A percentile compares a stretch with the other conserved stretches of the same genome.
Evolutionary conservation across 306 rosid species (phyloP).

Genomic region (Coriaria nepalensis): DNA sequence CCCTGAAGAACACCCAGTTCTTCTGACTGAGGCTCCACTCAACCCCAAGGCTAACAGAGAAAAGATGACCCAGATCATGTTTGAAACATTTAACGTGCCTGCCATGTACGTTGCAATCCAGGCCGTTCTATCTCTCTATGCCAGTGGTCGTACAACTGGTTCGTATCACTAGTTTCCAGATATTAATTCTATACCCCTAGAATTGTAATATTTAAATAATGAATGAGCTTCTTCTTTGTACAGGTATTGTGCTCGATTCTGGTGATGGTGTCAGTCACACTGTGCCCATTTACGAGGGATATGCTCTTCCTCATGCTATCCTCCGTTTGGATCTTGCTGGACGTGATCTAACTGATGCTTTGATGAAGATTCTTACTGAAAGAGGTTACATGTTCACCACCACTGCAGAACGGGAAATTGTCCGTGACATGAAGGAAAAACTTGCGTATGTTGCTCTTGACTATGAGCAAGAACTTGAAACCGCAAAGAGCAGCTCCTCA

Average conservation of each 20-base stretch:
- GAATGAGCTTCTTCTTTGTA: background rate
- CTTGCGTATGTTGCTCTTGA: slow-evolving; percentile 36
- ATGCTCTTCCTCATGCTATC: slow-evolving; percentile 30
- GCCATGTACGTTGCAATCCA: slow-evolving; percentile 36
- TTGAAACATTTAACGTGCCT: slow-evolving; percentile 32
- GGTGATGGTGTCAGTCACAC: slow-evolving; percentile 36
- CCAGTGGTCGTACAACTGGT: slow-evolving; percentile 38
- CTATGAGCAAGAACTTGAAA: slow-evolving; percentile 30
- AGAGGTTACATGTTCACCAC: slow-evolving; percentile 31
- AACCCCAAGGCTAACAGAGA: too few species aligned
- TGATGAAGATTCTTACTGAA: slow-evolving; percentile 34
- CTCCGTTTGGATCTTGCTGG: slow-evolving; percentile 36
- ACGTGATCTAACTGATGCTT: slow-evolving; percentile 29
- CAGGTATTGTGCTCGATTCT: slow-evolving; percentile 33
- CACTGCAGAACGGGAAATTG: slow-evolving; percentile 37
- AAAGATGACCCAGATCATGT: slow-evolving; percentile 36
- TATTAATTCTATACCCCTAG: background rate
- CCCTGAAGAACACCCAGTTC: too few species aligned
- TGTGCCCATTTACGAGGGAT: slow-evolving; percentile 29
- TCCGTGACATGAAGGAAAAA: slow-evolving; percentile 33
- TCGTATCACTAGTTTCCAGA: background rate
- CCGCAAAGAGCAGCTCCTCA: slow-evolving; percentile 26
- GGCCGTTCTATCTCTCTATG: slow-evolving; percentile 33
- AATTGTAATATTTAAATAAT: background rate
- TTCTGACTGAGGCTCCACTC: too few species aligned